These are phyloP conservation scores for Spongospora subterranea DNA, from an alignment of 208 protist species.

Conservation along the genomic window DNA sequence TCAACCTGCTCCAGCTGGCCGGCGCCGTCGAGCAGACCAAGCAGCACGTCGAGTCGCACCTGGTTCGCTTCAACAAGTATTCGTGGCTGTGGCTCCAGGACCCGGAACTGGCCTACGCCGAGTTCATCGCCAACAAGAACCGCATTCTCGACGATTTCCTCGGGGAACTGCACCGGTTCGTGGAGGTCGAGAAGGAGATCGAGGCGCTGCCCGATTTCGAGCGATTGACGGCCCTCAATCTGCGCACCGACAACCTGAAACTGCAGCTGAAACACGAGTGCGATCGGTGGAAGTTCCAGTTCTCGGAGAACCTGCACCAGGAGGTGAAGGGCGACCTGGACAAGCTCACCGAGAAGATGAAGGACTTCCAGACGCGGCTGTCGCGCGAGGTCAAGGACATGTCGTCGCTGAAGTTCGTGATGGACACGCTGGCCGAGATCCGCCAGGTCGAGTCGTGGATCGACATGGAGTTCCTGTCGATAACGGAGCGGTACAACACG, in stretches of 20 bases:
- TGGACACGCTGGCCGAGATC: constrained; percentile 88
- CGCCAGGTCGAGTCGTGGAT: constrained; percentile 86
- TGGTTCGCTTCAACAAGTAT: constrained; percentile 86
- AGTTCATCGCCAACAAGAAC: constrained; percentile 80
- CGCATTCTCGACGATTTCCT: constrained; percentile 90
- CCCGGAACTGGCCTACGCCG: constrained; percentile 87
- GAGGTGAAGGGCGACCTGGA: constrained; percentile 86
- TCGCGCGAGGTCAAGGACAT: constrained; percentile 88
- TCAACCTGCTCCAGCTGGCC: constrained; percentile 89
- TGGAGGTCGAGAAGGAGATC: constrained; percentile 87
- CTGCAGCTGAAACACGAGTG: constrained; percentile 84
- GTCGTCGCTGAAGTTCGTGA: constrained; percentile 89
- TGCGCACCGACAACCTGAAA: constrained; percentile 91
- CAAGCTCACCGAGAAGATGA: constrained; percentile 87
- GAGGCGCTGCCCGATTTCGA: constrained; percentile 80
- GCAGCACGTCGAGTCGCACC: constrained; percentile 89
- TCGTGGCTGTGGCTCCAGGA: constrained; percentile 91
- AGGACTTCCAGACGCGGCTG: constrained; percentile 86
- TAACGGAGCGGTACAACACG: constrained; percentile 89
- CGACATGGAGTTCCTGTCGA: constrained; percentile 87
- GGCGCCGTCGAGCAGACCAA: constrained; percentile 87
- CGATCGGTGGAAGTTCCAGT: constrained; percentile 90
- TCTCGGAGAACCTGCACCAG: constrained; percentile 88
- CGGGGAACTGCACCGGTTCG: constrained; percentile 84
- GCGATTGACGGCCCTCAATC: constrained; percentile 87